Percentiles rank a stretch among this genome's conserved stretches.
Conservation (phyloP, 2,329 filamentous ascomycete genomes). For the Aspergillus novoparasiticus region DNA sequence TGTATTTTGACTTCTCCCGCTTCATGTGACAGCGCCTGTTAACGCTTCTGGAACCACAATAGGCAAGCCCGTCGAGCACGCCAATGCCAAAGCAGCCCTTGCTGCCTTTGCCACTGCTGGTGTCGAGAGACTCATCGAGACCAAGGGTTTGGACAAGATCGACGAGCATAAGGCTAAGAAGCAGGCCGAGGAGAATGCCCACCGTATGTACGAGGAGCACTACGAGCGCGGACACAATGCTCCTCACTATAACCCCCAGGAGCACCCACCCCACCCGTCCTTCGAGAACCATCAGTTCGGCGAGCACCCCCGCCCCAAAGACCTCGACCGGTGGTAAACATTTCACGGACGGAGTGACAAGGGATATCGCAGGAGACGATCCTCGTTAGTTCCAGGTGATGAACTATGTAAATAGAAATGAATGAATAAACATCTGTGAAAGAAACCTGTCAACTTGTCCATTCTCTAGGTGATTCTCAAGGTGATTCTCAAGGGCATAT, state of each 20-base stretch:
- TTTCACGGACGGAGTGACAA: neutral
- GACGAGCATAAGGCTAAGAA: slow-evolving; percentile 49
- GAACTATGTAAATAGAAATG: slow-evolving; percentile 8
- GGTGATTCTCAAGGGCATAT: neutral
- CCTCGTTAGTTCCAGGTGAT: neutral
- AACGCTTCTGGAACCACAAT: neutral
- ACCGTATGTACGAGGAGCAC: slow-evolving; percentile 65
- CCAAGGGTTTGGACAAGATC: slow-evolving; percentile 64
- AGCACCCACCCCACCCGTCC: slow-evolving; percentile 34
- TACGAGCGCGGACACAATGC: slow-evolving; percentile 51
- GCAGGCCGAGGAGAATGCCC: slow-evolving; percentile 57
- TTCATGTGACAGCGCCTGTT: neutral
- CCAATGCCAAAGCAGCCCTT: too few relatives aligned
- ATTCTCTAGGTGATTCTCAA: neutral
- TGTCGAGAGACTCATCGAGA: slow-evolving; percentile 74
- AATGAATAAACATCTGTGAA: neutral
- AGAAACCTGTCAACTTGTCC: neutral
- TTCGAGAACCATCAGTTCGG: slow-evolving; percentile 13
- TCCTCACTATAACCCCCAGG: slow-evolving; percentile 58
- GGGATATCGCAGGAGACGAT: neutral
- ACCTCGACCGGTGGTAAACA: slow-evolving; percentile 24
- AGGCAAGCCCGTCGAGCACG: slow-evolving; percentile 50
- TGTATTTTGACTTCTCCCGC: too few relatives aligned
- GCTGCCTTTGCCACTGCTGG: slow-evolving; percentile 73
- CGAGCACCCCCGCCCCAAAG: too few relatives aligned